Conservation (phyloP, 345 rosid species). For the Ceriops tagal region DNA sequence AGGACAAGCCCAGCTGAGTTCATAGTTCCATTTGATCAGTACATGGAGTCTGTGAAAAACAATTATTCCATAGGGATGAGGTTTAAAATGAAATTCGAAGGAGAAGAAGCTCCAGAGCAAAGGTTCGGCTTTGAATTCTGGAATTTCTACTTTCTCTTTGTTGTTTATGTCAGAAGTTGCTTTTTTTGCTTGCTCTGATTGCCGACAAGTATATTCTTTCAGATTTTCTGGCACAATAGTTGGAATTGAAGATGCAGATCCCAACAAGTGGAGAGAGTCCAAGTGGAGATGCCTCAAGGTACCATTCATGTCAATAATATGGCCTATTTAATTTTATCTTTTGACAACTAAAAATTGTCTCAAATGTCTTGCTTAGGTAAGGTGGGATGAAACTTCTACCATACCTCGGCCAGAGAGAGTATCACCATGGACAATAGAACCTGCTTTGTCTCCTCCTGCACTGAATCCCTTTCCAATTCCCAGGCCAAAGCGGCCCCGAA, state of each 20-base stretch:
- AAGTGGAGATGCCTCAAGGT: conserved; percentile 66
- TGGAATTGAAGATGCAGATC: conserved; percentile 49
- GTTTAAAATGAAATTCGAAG: conserved; percentile 60
- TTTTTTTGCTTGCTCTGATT: not conserved
- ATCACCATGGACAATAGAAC: conserved; percentile 57
- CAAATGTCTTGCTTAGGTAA: conserved; percentile 25
- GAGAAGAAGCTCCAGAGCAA: conserved; percentile 57
- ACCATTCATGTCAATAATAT: not conserved
- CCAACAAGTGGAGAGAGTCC: conserved; percentile 50
- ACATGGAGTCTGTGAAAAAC: conserved; percentile 36
- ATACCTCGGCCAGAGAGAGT: conserved; percentile 47
- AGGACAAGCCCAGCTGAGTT: conserved; percentile 56
- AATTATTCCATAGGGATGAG: conserved; percentile 54
- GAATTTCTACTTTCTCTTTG: not conserved
- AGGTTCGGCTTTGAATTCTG: conserved; percentile 29
- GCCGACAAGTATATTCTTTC: not conserved
- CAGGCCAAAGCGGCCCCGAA: conserved; percentile 44
- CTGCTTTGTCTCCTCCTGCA: conserved; percentile 42
- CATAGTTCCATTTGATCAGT: conserved; percentile 46
- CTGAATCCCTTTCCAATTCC: conserved; percentile 34
- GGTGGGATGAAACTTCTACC: conserved; percentile 53
- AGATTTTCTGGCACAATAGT: conserved; percentile 56
- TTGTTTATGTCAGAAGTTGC: not conserved
- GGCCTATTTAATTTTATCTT: not conserved
- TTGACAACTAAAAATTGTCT: not conserved